These are phyloP conservation scores for Trifolium fragiferum DNA, from an alignment of 306 rosid species.

Conservation along the genomic window DNA sequence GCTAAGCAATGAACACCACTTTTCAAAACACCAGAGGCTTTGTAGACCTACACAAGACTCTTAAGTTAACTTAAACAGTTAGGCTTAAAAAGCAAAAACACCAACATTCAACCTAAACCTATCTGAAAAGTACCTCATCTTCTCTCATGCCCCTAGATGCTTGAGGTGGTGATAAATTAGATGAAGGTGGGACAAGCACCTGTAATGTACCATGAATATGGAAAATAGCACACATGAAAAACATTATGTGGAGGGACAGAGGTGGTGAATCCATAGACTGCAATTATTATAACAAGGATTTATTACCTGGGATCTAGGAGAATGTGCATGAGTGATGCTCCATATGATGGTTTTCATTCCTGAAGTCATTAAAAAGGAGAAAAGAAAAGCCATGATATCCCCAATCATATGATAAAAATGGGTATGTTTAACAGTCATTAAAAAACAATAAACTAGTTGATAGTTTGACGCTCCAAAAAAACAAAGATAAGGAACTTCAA, in stretches of 20 bases:
- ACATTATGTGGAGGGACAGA: slow-evolving; percentile 42
- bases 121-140: slow-evolving; percentile 76
- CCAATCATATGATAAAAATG: slow-evolving; percentile 1
- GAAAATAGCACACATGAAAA: slow-evolving; percentile 62
- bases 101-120: slow-evolving; percentile 34
- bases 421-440: background rate
- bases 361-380: slow-evolving; percentile 40
- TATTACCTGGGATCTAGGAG: slow-evolving; percentile 90
- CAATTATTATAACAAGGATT: slow-evolving; percentile 33
- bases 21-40: slow-evolving; percentile 95
- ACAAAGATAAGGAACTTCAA: slow-evolving; percentile 19
- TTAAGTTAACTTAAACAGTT: slow-evolving; percentile 41
- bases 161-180: slow-evolving; percentile 79
- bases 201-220: slow-evolving; percentile 58
- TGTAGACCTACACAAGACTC: slow-evolving; percentile 69
- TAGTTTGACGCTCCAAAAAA: background rate
- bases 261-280: slow-evolving; percentile 35
- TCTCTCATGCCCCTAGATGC: slow-evolving; percentile 96
- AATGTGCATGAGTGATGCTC: slow-evolving; percentile 98
- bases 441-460: slow-evolving; percentile 24
- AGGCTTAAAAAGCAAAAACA: slow-evolving; percentile 18
- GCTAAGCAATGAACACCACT: slow-evolving; percentile 98
- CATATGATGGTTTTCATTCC: slow-evolving; percentile 99
- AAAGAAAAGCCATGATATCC: slow-evolving; percentile 23
- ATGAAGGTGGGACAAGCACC: slow-evolving; percentile 78